Evolutionary conservation across 1,139 yeast species (phyloP).

Genomic region (Debaryomyces subglobosus): DNA sequence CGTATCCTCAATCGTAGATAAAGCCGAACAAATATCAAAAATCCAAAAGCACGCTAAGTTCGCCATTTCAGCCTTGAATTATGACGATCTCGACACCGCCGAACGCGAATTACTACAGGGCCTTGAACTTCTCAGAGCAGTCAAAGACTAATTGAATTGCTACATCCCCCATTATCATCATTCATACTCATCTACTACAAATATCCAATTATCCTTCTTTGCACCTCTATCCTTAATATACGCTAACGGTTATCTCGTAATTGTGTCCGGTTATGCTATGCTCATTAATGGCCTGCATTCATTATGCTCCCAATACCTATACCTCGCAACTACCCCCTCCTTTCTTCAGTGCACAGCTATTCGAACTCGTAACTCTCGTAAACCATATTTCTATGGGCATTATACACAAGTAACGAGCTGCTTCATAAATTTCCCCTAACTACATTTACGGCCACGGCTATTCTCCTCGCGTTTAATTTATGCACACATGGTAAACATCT

Average conservation of each 20-base stretch:
- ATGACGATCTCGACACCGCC: slow-evolving; percentile 86
- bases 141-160: slow-evolving; percentile 12
- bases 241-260: not conserved
- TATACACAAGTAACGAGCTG: not conserved
- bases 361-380: not conserved
- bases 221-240: not conserved
- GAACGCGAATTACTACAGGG: slow-evolving; percentile 72
- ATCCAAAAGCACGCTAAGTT: slow-evolving; percentile 88
- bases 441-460: not conserved
- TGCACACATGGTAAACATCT: not conserved
- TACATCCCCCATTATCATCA: not conserved
- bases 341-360: not conserved
- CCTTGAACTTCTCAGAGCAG: slow-evolving; percentile 41
- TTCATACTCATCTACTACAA: not conserved
- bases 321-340: not conserved
- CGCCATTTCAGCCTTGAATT: slow-evolving; percentile 91
- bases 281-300: too few species aligned
- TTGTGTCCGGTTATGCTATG: not conserved
- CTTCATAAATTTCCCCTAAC: not conserved
- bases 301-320: not conserved
- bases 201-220: not conserved
- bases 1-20: slow-evolving; percentile 54
- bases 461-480: not conserved
- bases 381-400: not conserved
- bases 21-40: slow-evolving; percentile 61